Conservation (phyloP, 345 rosid species). For the Sisymbrium irio region DNA sequence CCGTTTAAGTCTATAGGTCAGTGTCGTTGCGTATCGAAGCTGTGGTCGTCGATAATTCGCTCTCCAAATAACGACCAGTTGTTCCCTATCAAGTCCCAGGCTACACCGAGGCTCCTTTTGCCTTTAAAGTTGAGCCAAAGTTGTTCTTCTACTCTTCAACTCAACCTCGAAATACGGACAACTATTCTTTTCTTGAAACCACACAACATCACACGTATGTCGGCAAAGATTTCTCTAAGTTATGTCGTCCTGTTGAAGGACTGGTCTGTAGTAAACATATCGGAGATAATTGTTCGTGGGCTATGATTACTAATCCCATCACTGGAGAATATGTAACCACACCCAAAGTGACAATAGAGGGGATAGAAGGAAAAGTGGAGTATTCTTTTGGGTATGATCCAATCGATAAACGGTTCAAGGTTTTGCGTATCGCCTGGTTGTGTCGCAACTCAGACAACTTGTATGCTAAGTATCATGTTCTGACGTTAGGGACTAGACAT, state of each 20-base stretch:
- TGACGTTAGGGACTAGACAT: neutral
- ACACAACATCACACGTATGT: neutral
- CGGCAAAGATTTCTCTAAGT: neutral
- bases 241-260: neutral
- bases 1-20: neutral
- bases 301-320: neutral
- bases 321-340: neutral
- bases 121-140: neutral
- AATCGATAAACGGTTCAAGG: neutral
- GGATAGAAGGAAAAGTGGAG: neutral
- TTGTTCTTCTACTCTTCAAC: neutral
- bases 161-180: neutral
- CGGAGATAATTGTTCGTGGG: neutral
- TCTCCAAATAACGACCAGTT: no score
- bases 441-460: neutral
- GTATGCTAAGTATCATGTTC: neutral
- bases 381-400: slow-evolving; percentile 5
- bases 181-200: neutral
- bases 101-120: neutral
- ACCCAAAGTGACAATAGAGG: neutral
- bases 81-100: neutral
- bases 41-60: neutral
- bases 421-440: neutral
- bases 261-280: neutral
- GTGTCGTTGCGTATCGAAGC: slow-evolving; percentile 15